These are phyloP conservation scores for Sistotremastrum niveocremeum DNA, from an alignment of 768 basidiomycete genomes.

Conservation along the genomic window DNA sequence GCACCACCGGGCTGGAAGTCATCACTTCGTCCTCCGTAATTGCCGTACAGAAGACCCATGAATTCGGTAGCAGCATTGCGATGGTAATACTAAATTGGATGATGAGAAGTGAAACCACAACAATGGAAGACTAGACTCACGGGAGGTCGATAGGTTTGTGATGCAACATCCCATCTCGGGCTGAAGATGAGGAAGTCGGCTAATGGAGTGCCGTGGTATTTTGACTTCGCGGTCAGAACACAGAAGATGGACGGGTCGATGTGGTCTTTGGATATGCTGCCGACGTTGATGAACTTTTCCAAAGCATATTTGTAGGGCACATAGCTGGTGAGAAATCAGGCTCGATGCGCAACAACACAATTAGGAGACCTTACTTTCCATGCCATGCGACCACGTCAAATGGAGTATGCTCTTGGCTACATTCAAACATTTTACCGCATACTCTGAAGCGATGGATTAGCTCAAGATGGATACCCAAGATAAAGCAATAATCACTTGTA, in stretches of 20 bases:
- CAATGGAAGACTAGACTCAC: slow-evolving; percentile 17
- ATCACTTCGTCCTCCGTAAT: slow-evolving; percentile 49
- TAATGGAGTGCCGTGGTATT: slow-evolving; percentile 41
- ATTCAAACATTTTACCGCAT: slow-evolving; percentile 37
- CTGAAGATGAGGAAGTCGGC: slow-evolving; percentile 55
- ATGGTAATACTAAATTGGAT: slow-evolving; percentile 38
- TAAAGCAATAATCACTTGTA: slow-evolving; percentile 27
- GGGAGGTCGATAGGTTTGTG: slow-evolving; percentile 45
- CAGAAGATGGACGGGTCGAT: slow-evolving; percentile 60
- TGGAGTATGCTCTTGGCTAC: slow-evolving; percentile 48
- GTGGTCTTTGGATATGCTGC: slow-evolving; percentile 54
- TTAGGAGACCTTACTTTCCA: slow-evolving; percentile 33
- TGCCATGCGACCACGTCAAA: slow-evolving; percentile 66
- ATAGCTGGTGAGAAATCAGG: slow-evolving; percentile 25
- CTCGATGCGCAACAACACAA: background rate
- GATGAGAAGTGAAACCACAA: background rate
- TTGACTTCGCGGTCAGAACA: slow-evolving; percentile 52
- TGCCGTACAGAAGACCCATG: slow-evolving; percentile 51
- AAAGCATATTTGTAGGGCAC: slow-evolving; percentile 55
- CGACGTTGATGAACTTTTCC: slow-evolving; percentile 50
- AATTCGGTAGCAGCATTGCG: slow-evolving; percentile 50
- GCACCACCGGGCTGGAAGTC: slow-evolving; percentile 48
- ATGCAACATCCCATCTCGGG: slow-evolving; percentile 50
- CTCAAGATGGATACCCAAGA: background rate
- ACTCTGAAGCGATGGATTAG: slow-evolving; percentile 23